Base-by-base conservation (phyloP, 345 rosid species). In the Citrus sp. region DNA sequence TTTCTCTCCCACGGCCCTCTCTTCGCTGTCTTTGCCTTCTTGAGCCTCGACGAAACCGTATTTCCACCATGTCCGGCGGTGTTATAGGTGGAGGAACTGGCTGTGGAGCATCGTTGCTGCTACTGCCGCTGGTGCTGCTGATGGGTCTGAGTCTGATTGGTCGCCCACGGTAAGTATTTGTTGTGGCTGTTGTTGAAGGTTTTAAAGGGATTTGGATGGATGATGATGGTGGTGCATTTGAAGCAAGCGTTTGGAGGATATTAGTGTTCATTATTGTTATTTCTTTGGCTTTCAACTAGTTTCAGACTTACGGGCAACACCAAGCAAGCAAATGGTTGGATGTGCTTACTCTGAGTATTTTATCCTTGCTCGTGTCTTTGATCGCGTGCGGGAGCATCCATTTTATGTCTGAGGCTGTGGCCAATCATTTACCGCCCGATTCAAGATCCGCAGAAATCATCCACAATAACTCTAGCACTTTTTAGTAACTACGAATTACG, bases 41-140 rank as follows among this genome's bases (percentile, higher is more conserved):
- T 1, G 97, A 90, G 4, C 97, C 83, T 54, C 97, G 27, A 42
- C 80, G 86, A 74, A 90, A 93, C 65, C 92, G 85, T 80, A 91
- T 84, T 84, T 86, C 90, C 66, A 87, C 83, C 0, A 84, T 67
- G 1, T 95, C 92, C 18, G 88, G 84, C n/a, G 92, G 89, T 18
- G 76, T 63, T 2, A 63, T 37, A 24, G 81, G 76, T 0, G 87
- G 81, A 60, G 76, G 79, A 55, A 77, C 69, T 54, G 70, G 84
- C 42, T 61, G 49, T 72, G 91, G 79, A 4, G 79, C 67, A 73
- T 83, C 87, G 3, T 67, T 49, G 69, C 62, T 81, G 42, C 72
- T 79, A 7, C 74, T 51, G 24, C 83, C 67, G 3, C 67, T 77
- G 76, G 79, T 78, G 73, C 79, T 77, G 82, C 80, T 83, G 73